Base-by-base conservation (phyloP, 2,329 filamentous ascomycete species). In the Volutella citrinella region DNA sequence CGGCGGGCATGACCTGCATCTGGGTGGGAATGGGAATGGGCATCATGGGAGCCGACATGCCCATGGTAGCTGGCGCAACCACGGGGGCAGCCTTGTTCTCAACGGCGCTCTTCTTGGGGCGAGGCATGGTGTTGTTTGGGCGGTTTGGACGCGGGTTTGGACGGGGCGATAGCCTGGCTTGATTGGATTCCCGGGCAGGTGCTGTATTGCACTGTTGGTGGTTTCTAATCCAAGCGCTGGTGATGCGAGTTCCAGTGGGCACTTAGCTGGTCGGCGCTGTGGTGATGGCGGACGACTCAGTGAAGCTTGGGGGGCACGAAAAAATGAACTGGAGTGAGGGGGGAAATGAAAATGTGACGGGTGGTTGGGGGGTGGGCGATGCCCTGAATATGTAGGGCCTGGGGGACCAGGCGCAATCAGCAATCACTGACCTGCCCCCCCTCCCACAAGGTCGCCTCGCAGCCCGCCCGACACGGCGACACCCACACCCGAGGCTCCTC, bases 91-190 rank as follows among this genome's bases (percentile, higher is more conserved):
- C 51, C 53, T 60, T 59, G 43, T 60, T 59, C 42, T 63, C 58
- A 42, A 50, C 57, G 34, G 59, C 58, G 55, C 64, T 61, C 64
- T 70, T 72, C 39, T 64, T 56, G 21, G 64, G 65, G 46, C 68
- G 68, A 55, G 68, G 63, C 68, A 71, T 71, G 48, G 48, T 55
- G 39, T 13, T 42, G 37, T 29, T 26, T 38, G 34, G 37, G 40
- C 35, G 30, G 31, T 38, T 31, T 27, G 21, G 19, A 33, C 20
- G 32, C 21, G 32, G 25, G 37, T 32, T 18, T 25, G 23, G n/a
- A n/a, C n/a, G n/a, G n/a, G n/a, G n/a, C n/a, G n/a, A n/a, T n/a
- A n/a, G n/a, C n/a, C n/a, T n/a, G n/a, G n/a, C n/a, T n/a, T n/a
- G n/a, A n/a, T n/a, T n/a, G n/a, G n/a, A n/a, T n/a, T n/a, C n/a